Evolutionary conservation across 805 yeast genomes (phyloP), one percentile per base, ranked within the genome.

Genomic region (Yarrowia yakushimensis): DNA sequence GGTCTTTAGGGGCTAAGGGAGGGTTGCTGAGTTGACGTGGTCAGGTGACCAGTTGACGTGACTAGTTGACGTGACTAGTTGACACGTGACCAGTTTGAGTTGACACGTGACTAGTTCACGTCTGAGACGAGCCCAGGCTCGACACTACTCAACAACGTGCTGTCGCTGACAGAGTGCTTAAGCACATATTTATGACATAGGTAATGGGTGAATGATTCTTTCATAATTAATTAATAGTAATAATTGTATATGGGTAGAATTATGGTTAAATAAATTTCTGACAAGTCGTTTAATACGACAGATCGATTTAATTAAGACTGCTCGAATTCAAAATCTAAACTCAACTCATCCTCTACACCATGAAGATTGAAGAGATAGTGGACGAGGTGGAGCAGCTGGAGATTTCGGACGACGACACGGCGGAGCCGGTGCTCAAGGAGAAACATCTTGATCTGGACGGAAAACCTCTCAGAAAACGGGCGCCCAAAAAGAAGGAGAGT

Each of bases 391-490:
- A 55, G 17, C 39, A 39, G 4, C 48, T 39, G 37, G 36, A 13
- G 18, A 30, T 41, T 22, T 55, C 61, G 18, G 61, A 55, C 28
- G 61, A 55, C 48, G 61, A 41, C 48, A 30, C 46, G n/a, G 20
- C 48, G 2, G 61, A 33, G 30, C 61, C 61, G 20, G 39, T 55
- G 28, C 23, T 55, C 18, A 55, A 55, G 30, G 61, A 55, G 23
- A 55, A 55, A 10, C 61, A 55, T 15, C 61, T 55, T 4, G 61
- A 39, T 10, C 8, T 17, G 30, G 61, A 55, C 7, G 61, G 61
- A 10, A 41, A 39, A 18, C 48, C 48, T 2, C 6, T 55, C 23
- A 39, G 36, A 13, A 52, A 39, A n/a, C 48, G 61, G 7, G 31
- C 48, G 2, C 46, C 61, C 22, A 39, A 39, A 15, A 41, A 55